Conservation (phyloP, 345 rosid species). For the Triadica sebifera region DNA sequence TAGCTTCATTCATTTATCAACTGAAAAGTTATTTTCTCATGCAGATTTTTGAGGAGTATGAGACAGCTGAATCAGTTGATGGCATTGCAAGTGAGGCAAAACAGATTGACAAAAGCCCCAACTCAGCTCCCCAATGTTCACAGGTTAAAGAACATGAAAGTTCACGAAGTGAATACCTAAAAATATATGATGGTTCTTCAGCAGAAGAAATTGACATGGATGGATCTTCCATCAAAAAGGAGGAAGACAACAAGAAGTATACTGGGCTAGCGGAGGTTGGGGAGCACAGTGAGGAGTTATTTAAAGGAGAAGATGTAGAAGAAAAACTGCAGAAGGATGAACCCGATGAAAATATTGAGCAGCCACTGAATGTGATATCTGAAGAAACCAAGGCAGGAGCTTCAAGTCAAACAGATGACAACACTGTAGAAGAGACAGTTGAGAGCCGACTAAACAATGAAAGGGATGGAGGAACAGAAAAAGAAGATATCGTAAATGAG, state of each 20-base stretch:
- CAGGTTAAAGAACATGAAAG: neutral
- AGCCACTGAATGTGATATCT: neutral
- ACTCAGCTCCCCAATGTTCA: slow-evolving; percentile 3
- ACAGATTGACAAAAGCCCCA: neutral
- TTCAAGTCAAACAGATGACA: neutral
- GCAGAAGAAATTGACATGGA: neutral
- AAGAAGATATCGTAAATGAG: slow-evolving; percentile 11
- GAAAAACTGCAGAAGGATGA: neutral
- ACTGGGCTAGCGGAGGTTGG: neutral
- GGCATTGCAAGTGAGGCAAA: neutral
- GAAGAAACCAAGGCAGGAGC: neutral
- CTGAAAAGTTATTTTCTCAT: neutral
- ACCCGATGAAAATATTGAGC: neutral
- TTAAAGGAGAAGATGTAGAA: neutral
- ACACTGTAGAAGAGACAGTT: slow-evolving; percentile 8
- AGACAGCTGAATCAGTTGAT: neutral
- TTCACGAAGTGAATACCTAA: neutral
- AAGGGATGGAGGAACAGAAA: slow-evolving; percentile 4
- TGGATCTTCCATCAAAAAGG: slow-evolving; percentile 5
- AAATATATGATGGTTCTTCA: neutral
- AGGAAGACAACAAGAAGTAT: neutral
- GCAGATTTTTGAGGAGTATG: slow-evolving; percentile 4
- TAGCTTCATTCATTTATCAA: neutral
- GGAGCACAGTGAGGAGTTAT: neutral
- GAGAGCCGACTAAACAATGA: neutral